Base-by-base conservation (phyloP, 2,329 filamentous ascomycete genomes). In the Trichoderma gracile region DNA sequence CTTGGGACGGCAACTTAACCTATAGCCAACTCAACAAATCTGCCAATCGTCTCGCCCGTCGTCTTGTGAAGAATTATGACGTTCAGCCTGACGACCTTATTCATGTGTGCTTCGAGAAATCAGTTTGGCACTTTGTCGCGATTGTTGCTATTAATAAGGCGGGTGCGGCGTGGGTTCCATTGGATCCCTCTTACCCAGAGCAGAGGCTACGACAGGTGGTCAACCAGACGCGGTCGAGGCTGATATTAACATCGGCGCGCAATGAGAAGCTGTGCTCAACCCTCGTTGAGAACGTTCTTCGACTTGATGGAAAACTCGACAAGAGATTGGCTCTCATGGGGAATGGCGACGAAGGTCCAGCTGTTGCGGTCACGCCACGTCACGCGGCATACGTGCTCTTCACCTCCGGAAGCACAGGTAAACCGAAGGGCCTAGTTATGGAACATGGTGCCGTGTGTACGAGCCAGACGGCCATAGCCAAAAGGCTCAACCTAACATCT, bases 141-240 rank as follows among this genome's bases (percentile, higher is more conserved):
- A 60, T 64, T 25, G 9, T 53, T 33, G 63, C 63, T 3, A 54
- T 64, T 5, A 63, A 63, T 19, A 65, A 67, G 23, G 69, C 68
- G 15, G 69, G 69, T n/a, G 69, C 56, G 19, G 65, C 63, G 15
- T 69, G 65, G 25, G 69, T 69, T n/a, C 67, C 64, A 17, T 65
- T 70, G 6, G 67, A 67, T 21, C 64, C 65, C 7, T 62, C 62
- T 2, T 63, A 68, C 23, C 66, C 66, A 30, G 30, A 43, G 8
- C 50, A 67, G 27, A 57, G 66, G 1, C 40, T 58, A 15, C 49
- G 52, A n/a, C 61, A 68, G 2, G 49, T 66, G n/a, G 21, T 68
- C n/a, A 19, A 33, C 19, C 58, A 64, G 17, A 68, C 61, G 63
- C 40, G 21, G 3, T 8, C 55, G 3, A 47, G 15, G 3, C 19